Conservation (phyloP, 345 rosid genomes). For the Dipteronia sinensis region DNA sequence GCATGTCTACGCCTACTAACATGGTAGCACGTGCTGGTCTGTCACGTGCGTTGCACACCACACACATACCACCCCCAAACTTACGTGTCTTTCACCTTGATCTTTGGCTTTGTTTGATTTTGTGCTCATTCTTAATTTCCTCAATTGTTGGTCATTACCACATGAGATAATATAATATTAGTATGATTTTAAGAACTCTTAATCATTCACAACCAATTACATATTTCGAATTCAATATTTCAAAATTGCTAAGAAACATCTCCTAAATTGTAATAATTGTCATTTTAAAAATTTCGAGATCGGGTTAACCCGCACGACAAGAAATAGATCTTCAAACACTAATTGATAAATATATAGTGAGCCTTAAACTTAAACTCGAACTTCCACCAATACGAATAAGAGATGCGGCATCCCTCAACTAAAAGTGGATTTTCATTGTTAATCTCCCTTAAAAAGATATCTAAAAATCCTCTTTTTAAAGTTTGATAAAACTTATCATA, state of each 20-base stretch:
- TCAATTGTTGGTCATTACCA: constrained; percentile 13
- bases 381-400: too few species aligned
- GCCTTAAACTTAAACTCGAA: too few species aligned
- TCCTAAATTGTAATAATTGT: background rate
- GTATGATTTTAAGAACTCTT: background rate
- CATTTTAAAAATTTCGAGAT: background rate
- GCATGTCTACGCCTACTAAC: constrained; percentile 28
- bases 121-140: background rate
- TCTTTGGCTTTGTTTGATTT: too few species aligned
- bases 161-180: background rate
- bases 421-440: too few species aligned
- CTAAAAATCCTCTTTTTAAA: too few species aligned
- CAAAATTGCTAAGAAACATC: background rate
- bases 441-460: too few species aligned
- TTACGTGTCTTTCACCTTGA: constrained; percentile 1
- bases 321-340: too few species aligned
- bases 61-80: background rate
- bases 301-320: too few species aligned
- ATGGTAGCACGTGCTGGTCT: constrained; percentile 38
- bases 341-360: too few species aligned
- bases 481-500: too few species aligned
- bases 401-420: too few species aligned
- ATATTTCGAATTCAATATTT: background rate
- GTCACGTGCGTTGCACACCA: constrained; percentile 30
- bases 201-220: background rate